Percentiles rank a stretch among this genome's conserved stretches.
Conservation (phyloP, 129 eudicot genomes). For the Erigeron canadensis region DNA sequence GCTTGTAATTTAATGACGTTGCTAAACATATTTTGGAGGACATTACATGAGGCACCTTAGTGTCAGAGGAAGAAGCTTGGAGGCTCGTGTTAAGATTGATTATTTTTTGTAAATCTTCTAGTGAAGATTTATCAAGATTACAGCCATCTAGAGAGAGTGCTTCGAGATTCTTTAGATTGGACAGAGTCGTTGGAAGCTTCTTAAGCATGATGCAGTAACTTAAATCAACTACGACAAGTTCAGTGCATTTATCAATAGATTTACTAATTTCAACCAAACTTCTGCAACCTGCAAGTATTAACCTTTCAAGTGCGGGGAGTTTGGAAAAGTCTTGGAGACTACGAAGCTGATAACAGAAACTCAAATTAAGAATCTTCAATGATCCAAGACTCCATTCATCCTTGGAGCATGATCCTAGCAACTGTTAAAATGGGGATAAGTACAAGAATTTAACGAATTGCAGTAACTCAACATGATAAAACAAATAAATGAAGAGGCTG, state of each 20-base stretch:
- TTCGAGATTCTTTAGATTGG: conserved; percentile 20
- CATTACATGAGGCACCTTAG: neutral
- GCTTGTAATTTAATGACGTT: neutral
- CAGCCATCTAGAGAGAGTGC: conserved; percentile 35
- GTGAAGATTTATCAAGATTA: neutral
- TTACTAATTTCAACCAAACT: conserved; percentile 24
- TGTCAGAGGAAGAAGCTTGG: conserved; percentile 7
- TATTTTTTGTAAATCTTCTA: neutral
- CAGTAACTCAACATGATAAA: neutral
- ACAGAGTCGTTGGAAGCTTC: conserved; percentile 12
- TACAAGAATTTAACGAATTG: neutral
- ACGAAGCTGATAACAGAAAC: conserved; percentile 23
- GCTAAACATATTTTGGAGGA: neutral
- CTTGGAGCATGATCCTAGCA: neutral
- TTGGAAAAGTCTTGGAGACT: neutral
- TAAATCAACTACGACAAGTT: conserved; percentile 25
- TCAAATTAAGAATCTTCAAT: conserved; percentile 35
- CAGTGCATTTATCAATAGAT: conserved; percentile 16
- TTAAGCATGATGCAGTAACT: conserved; percentile 22
- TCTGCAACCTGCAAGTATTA: conserved; percentile 23
- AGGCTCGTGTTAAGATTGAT: too few relatives aligned
- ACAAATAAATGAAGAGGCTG: neutral
- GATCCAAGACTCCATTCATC: neutral
- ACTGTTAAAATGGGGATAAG: conserved; percentile 5
- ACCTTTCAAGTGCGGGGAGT: conserved; percentile 32